Evolutionary conservation across 202 grass and related monocot species (phyloP), one percentile per base, ranked within the genome.

Genomic region (Alloteropsis angusta): DNA sequence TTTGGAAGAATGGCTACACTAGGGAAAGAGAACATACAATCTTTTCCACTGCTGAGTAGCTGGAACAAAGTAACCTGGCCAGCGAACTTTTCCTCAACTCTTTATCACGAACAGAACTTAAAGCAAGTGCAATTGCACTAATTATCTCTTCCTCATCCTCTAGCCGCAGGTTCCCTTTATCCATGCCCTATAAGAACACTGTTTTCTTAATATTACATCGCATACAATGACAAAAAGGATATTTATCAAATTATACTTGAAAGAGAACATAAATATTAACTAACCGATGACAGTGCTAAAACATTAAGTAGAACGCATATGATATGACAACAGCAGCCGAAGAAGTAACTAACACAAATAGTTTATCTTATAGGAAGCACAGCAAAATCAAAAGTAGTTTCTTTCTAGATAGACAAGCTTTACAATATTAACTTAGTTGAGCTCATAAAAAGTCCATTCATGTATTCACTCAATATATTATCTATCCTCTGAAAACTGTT

Each of bases 91-190:
- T 94, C 87, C 87, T 92, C n/a, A 92, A 73, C 49, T 93, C 89
- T 80, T 82, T 92, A 37, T 90, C 84, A 17, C 60, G 76, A 88
- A 90, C 73, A 25, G 79, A 87, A 95, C 85, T 79, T 59, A 98
- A 77, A 75, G 87, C 75, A 38, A 89, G 91, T 23, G 89, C 86
- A 85, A 98, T 87, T 45, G 95, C 92, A 89, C 84, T 78, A 42
- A 93, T 65, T 48, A 98, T 80, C 71, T 89, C 92, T 78, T 95
- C 92, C 77, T 98, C 95, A 57, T 98, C 94, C 84, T 92, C 83
- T 73, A 87, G 79, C 74, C 78, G 87, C n/a, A 98, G 73, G 44
- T 89, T 88, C 50, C 86, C 81, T 38, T 86, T 88, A 73, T 92
- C 86, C 78, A 98, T 83, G 68, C 81, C 89, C 95, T 98, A 82